These are phyloP conservation scores for Leccinellum rugosiceps DNA, from an alignment of 768 basidiomycete genomes.

Conservation along the genomic window DNA sequence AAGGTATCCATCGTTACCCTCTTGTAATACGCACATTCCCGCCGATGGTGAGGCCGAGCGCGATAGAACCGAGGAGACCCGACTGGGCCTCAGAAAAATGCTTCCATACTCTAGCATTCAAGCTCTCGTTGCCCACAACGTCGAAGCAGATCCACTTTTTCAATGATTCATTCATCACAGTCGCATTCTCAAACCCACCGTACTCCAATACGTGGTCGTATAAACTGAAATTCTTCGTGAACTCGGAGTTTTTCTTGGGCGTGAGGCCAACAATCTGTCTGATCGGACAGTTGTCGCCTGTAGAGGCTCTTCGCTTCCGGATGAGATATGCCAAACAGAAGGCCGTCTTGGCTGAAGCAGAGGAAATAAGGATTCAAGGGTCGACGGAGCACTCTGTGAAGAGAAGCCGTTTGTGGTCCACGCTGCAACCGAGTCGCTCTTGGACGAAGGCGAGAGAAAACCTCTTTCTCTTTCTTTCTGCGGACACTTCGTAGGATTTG, in stretches of 20 bases:
- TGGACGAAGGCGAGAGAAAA: slow-evolving; percentile 46
- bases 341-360: slow-evolving; percentile 71
- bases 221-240: slow-evolving; percentile 51
- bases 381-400: not conserved
- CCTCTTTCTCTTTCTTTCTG: no score
- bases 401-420: slow-evolving; percentile 41
- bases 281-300: not conserved
- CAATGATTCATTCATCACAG: slow-evolving; percentile 27
- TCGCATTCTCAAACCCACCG: slow-evolving; percentile 37
- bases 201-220: slow-evolving; percentile 61
- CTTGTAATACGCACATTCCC: no score
- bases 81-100: slow-evolving; percentile 32
- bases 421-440: slow-evolving; percentile 28
- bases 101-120: slow-evolving; percentile 44
- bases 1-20: no score
- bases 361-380: slow-evolving; percentile 55
- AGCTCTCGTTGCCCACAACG: slow-evolving; percentile 52
- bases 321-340: slow-evolving; percentile 66
- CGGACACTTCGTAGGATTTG: no score
- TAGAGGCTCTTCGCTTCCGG: slow-evolving; percentile 37
- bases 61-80: slow-evolving; percentile 40
- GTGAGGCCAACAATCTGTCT: slow-evolving; percentile 57
- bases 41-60: slow-evolving; percentile 60
- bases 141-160: slow-evolving; percentile 59
- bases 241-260: slow-evolving; percentile 50